Conservation (phyloP, 2,329 filamentous ascomycete species). For the Aspergillus clavatus region DNA sequence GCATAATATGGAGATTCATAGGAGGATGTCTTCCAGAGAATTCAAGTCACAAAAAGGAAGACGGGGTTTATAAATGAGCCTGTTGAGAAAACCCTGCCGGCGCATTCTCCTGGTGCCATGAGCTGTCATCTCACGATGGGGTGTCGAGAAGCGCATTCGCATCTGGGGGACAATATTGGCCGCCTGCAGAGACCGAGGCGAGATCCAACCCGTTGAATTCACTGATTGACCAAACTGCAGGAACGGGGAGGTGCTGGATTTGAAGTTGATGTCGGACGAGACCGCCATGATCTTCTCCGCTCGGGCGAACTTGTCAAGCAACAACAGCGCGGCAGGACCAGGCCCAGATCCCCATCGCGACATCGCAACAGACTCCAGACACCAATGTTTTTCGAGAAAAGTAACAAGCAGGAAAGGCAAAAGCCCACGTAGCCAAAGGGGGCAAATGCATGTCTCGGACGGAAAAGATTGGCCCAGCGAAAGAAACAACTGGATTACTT, state of each 20-base stretch:
- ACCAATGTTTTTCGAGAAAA: neutral
- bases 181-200: neutral
- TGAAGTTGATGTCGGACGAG: neutral
- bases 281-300: neutral
- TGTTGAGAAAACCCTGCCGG: neutral
- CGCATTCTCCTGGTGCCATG: neutral
- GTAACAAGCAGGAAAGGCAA: neutral
- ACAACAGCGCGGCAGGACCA: neutral
- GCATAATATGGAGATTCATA: no score
- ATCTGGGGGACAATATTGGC: neutral
- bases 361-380: neutral
- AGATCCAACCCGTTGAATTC: no score
- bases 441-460: slow-evolving; percentile 7
- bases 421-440: neutral
- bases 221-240: no score
- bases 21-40: no score
- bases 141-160: neutral
- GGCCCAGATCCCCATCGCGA: neutral
- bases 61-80: neutral
- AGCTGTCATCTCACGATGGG: neutral
- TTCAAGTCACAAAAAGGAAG: no score
- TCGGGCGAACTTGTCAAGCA: neutral
- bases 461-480: slow-evolving; percentile 12
- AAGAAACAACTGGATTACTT: slow-evolving; percentile 16
- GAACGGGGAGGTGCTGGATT: neutral